A percentile compares a stretch with the other conserved stretches of the same genome.
Evolutionary conservation across 1,139 yeast species (phyloP).

Genomic region (Suhomyces bokatorum): DNA sequence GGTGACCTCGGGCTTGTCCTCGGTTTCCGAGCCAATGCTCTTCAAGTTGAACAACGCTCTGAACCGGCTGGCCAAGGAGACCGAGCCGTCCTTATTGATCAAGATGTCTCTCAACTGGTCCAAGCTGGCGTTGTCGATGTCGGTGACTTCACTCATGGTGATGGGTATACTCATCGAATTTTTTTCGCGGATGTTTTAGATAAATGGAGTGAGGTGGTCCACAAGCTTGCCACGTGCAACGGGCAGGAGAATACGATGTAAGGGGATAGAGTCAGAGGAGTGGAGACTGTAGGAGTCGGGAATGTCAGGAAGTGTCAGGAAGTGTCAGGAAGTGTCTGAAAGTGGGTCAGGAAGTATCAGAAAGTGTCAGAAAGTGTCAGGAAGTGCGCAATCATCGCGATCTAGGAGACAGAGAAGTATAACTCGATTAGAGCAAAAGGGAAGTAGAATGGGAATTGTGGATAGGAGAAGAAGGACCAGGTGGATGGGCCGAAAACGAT

Average conservation of each 20-base stretch:
- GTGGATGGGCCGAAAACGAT: too few relatives aligned
- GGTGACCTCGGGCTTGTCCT: conserved; percentile 49
- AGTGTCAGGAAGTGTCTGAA: too few relatives aligned
- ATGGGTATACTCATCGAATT: conserved; percentile 4
- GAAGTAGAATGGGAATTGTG: too few relatives aligned
- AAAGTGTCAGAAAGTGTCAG: too few relatives aligned
- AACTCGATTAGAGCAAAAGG: too few relatives aligned
- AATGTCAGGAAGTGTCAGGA: too few relatives aligned
- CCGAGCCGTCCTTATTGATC: conserved; percentile 61
- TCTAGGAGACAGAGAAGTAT: too few relatives aligned
- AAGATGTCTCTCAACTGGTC: conserved; percentile 73
- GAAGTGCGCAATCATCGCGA: too few relatives aligned
- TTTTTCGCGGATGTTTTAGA: conserved; percentile 1
- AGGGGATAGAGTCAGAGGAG: background rate
- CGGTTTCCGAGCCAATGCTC: conserved; percentile 68
- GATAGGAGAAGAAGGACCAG: too few relatives aligned
- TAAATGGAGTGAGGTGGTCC: background rate
- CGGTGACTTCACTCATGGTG: conserved; percentile 33
- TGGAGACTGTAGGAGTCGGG: background rate
- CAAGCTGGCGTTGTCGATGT: conserved; percentile 53
- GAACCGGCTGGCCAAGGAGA: conserved; percentile 80
- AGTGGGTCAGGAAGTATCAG: too few relatives aligned
- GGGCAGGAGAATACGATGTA: background rate
- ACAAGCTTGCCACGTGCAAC: background rate
- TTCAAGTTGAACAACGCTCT: conserved; percentile 92